phyloP scores from a whole-genome alignment of 306 rosid species.

The Neltuma alba region DNA sequence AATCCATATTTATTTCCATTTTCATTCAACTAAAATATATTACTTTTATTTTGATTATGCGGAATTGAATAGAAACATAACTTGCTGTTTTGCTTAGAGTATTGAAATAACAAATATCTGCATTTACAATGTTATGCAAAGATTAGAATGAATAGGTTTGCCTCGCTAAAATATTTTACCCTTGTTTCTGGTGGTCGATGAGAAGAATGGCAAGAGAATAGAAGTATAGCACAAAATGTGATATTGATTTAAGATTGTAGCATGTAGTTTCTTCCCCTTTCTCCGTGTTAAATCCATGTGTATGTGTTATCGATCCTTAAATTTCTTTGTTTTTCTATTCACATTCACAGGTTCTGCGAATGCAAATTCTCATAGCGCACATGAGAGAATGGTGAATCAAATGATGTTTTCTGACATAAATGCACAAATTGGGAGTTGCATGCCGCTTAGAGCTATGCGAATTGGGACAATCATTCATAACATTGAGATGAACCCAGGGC shows the following conservation, averaged over 20 bases:
- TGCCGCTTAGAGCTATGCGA: constrained; percentile 82
- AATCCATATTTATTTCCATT: neutral
- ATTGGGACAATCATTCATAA: constrained; percentile 91
- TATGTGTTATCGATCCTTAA: neutral
- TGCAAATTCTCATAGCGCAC: constrained; percentile 33
- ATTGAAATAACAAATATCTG: neutral
- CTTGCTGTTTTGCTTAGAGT: neutral
- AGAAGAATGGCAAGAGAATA: neutral
- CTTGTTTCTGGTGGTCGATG: neutral
- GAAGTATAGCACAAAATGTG: neutral
- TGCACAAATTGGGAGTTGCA: constrained; percentile 80
- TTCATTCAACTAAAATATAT: neutral
- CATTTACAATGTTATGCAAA: neutral
- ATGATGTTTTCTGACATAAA: constrained; percentile 71
- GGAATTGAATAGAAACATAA: neutral
- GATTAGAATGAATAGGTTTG: neutral
- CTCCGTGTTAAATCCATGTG: neutral
- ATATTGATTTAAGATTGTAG: neutral
- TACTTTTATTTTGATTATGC: neutral
- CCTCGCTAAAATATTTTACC: neutral
- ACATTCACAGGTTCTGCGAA: constrained; percentile 40
- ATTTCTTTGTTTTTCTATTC: constrained; percentile 4
- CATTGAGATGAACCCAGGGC: constrained; percentile 79
- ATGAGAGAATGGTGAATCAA: constrained; percentile 55
- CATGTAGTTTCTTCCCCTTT: neutral